Evolutionary conservation across 2,329 filamentous ascomycete species (phyloP).

Genomic region (Fusarium globosum): DNA sequence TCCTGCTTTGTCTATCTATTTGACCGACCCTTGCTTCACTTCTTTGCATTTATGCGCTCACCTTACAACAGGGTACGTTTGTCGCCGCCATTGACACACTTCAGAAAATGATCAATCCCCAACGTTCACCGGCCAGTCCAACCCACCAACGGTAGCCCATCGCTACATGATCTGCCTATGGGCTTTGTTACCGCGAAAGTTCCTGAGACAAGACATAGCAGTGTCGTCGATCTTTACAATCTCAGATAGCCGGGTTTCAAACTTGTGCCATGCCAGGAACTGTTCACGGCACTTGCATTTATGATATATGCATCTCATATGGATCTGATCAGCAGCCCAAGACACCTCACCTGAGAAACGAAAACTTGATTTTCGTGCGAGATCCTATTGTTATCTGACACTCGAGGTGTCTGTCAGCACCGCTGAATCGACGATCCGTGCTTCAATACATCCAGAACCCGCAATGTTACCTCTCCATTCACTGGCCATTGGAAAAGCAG

Average conservation of each 20-base stretch:
- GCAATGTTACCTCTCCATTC: background rate
- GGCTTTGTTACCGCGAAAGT: background rate
- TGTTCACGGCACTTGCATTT: background rate
- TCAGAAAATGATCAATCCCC: background rate
- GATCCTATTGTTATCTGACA: background rate
- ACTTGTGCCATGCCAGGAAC: background rate
- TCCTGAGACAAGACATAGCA: background rate
- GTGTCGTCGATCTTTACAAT: background rate
- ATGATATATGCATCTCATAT: background rate
- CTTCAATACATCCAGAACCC: background rate
- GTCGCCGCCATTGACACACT: background rate
- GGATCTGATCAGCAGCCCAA: background rate
- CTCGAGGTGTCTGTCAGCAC: background rate
- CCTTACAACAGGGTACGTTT: background rate
- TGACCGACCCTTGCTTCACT: background rate
- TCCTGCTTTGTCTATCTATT: background rate
- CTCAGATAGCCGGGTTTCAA: background rate
- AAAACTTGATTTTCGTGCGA: slow-evolving; percentile 22
- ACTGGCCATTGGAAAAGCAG: background rate
- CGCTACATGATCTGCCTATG: background rate
- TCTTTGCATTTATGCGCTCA: background rate
- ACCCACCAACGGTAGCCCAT: no score
- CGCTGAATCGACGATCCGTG: background rate
- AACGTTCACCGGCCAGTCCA: background rate
- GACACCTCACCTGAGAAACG: background rate